Evolutionary conservation across 352 stramenopile species (phyloP).

Genomic region (Pythium aquatile): DNA sequence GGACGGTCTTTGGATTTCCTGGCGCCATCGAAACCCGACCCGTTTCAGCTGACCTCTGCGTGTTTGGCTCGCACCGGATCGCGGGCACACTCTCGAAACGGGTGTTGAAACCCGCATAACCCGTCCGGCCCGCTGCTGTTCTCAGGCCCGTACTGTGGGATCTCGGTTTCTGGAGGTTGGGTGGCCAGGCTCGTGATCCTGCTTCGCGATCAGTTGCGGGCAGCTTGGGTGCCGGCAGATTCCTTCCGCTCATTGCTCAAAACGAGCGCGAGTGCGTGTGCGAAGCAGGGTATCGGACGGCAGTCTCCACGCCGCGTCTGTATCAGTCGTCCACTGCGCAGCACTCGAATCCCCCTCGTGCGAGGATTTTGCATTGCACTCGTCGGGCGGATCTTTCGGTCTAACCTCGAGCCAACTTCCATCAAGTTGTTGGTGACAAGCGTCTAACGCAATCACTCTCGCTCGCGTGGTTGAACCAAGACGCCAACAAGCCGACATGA

Average conservation of each 20-base stretch:
- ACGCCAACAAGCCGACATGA: not conserved
- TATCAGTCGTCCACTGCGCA: slow-evolving; percentile 2
- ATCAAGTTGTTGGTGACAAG: not conserved
- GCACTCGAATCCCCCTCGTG: not conserved
- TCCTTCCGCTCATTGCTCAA: slow-evolving; percentile 20
- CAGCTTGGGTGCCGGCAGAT: not conserved
- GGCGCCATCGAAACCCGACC: slow-evolving; percentile 1
- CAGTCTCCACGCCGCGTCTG: not conserved
- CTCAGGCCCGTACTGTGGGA: not conserved
- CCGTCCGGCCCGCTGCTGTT: not conserved
- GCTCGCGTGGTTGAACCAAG: not conserved
- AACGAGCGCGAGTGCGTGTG: slow-evolving; percentile 15
- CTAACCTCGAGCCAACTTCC: not conserved
- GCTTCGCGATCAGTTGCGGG: slow-evolving; percentile 2
- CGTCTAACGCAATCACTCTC: slow-evolving; percentile 10
- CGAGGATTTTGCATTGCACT: not conserved
- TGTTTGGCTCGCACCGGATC: not conserved
- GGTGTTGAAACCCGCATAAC: not conserved
- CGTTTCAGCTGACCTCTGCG: not conserved
- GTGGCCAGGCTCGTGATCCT: not conserved
- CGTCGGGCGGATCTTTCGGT: slow-evolving; percentile 5
- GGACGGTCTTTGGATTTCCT: not conserved
- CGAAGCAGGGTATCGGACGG: not conserved
- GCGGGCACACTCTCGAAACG: not conserved
- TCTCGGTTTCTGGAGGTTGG: slow-evolving; percentile 7